Evolutionary conservation across 768 basidiomycete species (phyloP), one percentile per base, ranked within the genome.

Genomic region (Lyophyllum shimeji): DNA sequence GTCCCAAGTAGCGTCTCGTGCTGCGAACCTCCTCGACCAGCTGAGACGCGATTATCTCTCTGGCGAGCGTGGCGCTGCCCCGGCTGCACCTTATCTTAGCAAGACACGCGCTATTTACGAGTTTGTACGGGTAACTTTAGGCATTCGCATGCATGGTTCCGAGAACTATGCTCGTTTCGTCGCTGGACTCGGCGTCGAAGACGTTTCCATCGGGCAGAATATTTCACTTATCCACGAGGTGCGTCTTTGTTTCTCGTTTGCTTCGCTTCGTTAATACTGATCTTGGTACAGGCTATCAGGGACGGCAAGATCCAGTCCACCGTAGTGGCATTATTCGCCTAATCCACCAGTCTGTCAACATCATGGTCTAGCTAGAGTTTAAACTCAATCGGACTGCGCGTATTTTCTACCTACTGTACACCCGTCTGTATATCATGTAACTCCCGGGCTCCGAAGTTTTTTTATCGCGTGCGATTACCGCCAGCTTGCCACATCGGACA

Each of bases 201-300:
- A 89, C 37, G 76, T 70, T 6, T 87, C 86, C 0, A 73, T 90
- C 47, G 91, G 92, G 2, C 79, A 87, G 68, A 85, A 85, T 61
- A 82, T 92, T n/a, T 79, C 86, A 6, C 72, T 76, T 52, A 89
- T 93, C 52, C 84, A 89, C 50, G 91, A 93, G 75, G 80, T 79
- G 50, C 37, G 76, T 64, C 24, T 34, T 13, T 53, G 9, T 47
- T 18, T 44, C 23, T 5, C 29, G 29, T n/a, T 61, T 53, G 13
- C 31, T 39, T 13, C 48, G 23, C 31, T 8, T 23, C 17, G 17
- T 29, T 17, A 37, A 42, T 23, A 27, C 60, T 56, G 56, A 52
- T n/a, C 1, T 29, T 27, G 55, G 24, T 37, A 71, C 48, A 65
- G 64, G 60, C 65, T 31, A 67, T 67, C 23, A 56, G 68, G 55